These are phyloP conservation scores for Aspergillus bertholletiae DNA, from an alignment of 495 filamentous ascomycete genomes.

Conservation along the genomic window DNA sequence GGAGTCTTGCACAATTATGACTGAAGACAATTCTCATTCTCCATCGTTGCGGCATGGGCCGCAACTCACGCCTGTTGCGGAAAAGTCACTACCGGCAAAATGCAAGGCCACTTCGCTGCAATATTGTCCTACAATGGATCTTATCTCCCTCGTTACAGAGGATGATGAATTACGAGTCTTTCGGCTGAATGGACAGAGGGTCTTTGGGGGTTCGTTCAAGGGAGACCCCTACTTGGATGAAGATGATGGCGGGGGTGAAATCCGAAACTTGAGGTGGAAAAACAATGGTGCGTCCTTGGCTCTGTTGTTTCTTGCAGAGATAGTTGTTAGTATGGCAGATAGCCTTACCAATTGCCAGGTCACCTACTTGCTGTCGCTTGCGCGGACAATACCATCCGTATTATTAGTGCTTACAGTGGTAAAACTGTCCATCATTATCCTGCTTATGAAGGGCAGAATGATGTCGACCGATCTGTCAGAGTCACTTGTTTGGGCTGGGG, in stretches of 20 bases:
- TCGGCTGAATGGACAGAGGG: constrained; percentile 64
- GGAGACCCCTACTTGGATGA: constrained; percentile 47
- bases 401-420: constrained; percentile 71
- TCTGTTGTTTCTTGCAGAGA: not conserved
- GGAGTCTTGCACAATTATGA: constrained; percentile 17
- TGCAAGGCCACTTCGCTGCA: constrained; percentile 56
- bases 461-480: constrained; percentile 26
- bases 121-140: constrained; percentile 80
- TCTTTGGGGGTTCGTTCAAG: constrained; percentile 55
- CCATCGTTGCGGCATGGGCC: constrained; percentile 13
- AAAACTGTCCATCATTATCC: constrained; percentile 71
- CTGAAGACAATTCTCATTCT: constrained; percentile 19
- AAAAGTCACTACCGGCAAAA: constrained; percentile 53
- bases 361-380: constrained; percentile 75
- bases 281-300: constrained; percentile 59
- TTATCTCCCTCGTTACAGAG: constrained; percentile 67
- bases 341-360: constrained; percentile 35
- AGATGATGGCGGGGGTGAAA: constrained; percentile 49
- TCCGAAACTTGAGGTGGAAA: constrained; percentile 67
- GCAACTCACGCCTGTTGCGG: constrained; percentile 45
- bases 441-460: constrained; percentile 19
- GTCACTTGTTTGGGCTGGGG: constrained; percentile 73
- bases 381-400: constrained; percentile 65
- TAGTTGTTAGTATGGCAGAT: not conserved
- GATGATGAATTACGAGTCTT: constrained; percentile 61